These are phyloP conservation scores for Yamadazyma laniorum DNA, from an alignment of 805 yeast genomes.

Conservation along the genomic window DNA sequence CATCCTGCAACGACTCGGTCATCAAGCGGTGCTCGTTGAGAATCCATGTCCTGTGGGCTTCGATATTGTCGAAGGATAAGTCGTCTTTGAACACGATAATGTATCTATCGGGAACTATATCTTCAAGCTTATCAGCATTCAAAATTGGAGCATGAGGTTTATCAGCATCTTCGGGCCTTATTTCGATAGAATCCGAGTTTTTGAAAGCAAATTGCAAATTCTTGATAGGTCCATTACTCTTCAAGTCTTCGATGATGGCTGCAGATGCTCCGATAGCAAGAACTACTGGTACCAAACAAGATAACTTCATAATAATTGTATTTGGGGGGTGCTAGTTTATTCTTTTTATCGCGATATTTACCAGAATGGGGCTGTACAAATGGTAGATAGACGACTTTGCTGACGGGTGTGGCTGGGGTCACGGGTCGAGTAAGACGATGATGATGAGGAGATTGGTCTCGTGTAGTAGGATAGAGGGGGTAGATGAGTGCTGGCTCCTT, in stretches of 20 bases:
- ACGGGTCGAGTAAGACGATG: too few species aligned
- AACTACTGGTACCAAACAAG: neutral
- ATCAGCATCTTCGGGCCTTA: neutral
- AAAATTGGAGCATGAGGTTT: constrained; percentile 12
- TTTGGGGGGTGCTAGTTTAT: too few species aligned
- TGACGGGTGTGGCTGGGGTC: too few species aligned
- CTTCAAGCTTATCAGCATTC: constrained; percentile 9
- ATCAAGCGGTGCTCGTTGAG: constrained; percentile 27
- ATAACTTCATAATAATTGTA: constrained; percentile 8
- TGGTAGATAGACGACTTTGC: too few species aligned
- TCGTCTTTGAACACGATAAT: constrained; percentile 77
- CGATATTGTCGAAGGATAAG: constrained; percentile 48
- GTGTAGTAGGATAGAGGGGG: too few species aligned
- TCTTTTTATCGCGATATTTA: too few species aligned
- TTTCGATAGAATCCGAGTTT: neutral
- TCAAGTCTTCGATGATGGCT: constrained; percentile 1
- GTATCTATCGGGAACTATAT: constrained; percentile 66
- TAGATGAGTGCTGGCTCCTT: too few species aligned
- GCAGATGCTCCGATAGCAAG: constrained; percentile 1
- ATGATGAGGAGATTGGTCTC: too few species aligned
- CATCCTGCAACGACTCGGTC: constrained; percentile 4
- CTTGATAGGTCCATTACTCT: neutral
- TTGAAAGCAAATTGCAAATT: constrained; percentile 5
- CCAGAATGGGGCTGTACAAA: too few species aligned
- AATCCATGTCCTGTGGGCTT: constrained; percentile 65